These are phyloP conservation scores for Murraya koenigii DNA, from an alignment of 345 rosid genomes.

Conservation along the genomic window DNA sequence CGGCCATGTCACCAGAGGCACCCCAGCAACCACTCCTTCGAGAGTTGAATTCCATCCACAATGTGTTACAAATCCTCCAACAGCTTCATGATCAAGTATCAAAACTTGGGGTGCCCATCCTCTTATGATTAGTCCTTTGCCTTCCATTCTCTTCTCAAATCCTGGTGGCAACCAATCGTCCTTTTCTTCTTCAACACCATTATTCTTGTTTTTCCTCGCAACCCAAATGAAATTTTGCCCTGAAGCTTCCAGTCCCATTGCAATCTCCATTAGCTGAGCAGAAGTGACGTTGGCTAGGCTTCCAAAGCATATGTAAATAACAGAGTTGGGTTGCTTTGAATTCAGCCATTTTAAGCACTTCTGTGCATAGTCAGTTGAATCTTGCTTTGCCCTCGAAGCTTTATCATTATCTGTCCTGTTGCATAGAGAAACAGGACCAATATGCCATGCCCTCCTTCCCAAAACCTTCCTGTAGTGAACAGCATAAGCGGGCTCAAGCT, in stretches of 20 bases:
- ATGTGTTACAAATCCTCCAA: conserved; percentile 55
- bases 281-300: conserved; percentile 24
- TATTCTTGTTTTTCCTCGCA: conserved; percentile 20
- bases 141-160: conserved; percentile 34
- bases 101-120: conserved; percentile 67
- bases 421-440: conserved; percentile 55
- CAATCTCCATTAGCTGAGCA: conserved; percentile 42
- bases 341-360: conserved; percentile 47
- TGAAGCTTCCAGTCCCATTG: conserved; percentile 36
- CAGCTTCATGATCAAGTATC: conserved; percentile 52
- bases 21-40: conserved; percentile 47
- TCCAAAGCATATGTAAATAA: conserved; percentile 46
- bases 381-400: conserved; percentile 30
- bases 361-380: conserved; percentile 16
- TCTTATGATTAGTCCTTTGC: conserved; percentile 42
- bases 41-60: conserved; percentile 65
- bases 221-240: conserved; percentile 49
- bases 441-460: conserved; percentile 50
- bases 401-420: conserved; percentile 26
- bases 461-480: conserved; percentile 38
- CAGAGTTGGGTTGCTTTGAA: conserved; percentile 33
- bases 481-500: conserved; percentile 57
- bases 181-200: conserved; percentile 7
- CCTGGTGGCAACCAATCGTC: conserved; percentile 41
- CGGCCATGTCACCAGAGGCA: conserved; percentile 60